Percentiles rank a stretch among this genome's conserved stretches.
These are phyloP conservation scores for Selaginella moellendorffii DNA, from an alignment of 75 land plant genomes.

Conservation along the genomic window DNA sequence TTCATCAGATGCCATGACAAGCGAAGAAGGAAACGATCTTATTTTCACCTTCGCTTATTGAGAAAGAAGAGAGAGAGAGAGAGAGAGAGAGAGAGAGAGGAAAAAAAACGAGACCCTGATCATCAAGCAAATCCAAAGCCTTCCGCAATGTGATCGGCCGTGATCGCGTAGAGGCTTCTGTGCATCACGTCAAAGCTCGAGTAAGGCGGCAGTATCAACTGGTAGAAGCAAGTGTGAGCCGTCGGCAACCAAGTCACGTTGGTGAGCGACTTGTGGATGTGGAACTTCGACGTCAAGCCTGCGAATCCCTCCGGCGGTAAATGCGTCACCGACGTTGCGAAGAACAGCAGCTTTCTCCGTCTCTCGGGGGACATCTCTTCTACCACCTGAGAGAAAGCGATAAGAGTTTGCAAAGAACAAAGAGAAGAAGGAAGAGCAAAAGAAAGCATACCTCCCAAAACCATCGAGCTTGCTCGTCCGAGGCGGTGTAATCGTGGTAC, in stretches of 20 bases:
- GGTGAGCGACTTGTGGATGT: conserved; percentile 42
- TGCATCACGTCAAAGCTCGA: conserved; percentile 38
- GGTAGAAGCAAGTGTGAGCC: conserved; percentile 89
- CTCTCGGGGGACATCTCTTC: conserved; percentile 55
- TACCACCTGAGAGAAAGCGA: conserved; percentile 33
- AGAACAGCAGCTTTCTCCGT: conserved; percentile 54
- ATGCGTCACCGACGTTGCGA: conserved; percentile 79
- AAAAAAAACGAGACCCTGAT: no score
- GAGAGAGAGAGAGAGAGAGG: no score
- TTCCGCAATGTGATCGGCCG: conserved; percentile 38
- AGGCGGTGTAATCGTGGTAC: conserved; percentile 38
- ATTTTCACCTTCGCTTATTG: no score
- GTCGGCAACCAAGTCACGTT: conserved; percentile 52
- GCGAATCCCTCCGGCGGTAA: conserved; percentile 74
- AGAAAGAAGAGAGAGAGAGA: no score
- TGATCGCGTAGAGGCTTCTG: conserved; percentile 25
- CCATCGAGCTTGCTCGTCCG: conserved; percentile 40
- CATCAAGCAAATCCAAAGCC: conserved; percentile 43
- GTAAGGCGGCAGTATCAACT: conserved; percentile 62
- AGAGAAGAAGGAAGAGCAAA: background rate
- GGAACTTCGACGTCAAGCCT: conserved; percentile 65
- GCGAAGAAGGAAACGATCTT: no score
- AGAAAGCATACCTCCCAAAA: conserved; percentile 45
- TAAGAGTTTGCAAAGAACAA: background rate
- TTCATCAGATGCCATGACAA: no score